Evolutionary conservation across 208 protist species (phyloP).

Genomic region (Leishmania tropica): DNA sequence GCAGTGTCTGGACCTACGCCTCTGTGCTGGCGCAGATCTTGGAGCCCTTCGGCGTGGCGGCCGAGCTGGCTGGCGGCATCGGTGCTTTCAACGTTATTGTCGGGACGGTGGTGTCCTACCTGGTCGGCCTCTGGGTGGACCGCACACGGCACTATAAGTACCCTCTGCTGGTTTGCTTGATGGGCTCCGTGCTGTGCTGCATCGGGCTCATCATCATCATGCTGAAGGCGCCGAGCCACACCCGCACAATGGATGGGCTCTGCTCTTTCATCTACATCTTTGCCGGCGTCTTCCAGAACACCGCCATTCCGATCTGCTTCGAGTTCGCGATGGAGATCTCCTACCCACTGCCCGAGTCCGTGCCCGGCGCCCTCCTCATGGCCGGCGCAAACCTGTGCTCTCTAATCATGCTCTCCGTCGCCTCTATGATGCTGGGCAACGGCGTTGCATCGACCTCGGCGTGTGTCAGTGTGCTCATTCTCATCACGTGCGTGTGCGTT

Average conservation of each 20-base stretch:
- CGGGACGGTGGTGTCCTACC: slow-evolving; percentile 54
- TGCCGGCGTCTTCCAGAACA: slow-evolving; percentile 72
- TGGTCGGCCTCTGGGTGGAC: slow-evolving; percentile 64
- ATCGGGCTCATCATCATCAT: slow-evolving; percentile 55
- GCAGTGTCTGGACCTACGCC: slow-evolving; percentile 71
- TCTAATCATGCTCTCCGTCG: slow-evolving; percentile 56
- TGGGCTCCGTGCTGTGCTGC: slow-evolving; percentile 48
- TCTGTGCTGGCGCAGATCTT: slow-evolving; percentile 72
- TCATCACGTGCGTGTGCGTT: slow-evolving; percentile 48
- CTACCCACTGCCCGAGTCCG: slow-evolving; percentile 63
- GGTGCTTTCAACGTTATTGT: slow-evolving; percentile 59
- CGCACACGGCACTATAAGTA: slow-evolving; percentile 53
- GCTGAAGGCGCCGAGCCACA: slow-evolving; percentile 44
- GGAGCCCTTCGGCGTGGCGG: slow-evolving; percentile 61
- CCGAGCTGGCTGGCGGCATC: slow-evolving; percentile 51
- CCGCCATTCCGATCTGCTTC: slow-evolving; percentile 70
- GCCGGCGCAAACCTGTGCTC: slow-evolving; percentile 66
- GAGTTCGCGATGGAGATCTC: slow-evolving; percentile 80
- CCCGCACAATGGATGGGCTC: slow-evolving; percentile 37
- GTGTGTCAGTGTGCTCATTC: slow-evolving; percentile 54
- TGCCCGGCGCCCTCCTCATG: slow-evolving; percentile 71
- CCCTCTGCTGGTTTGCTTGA: slow-evolving; percentile 48
- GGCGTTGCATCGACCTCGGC: slow-evolving; percentile 26
- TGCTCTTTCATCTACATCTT: slow-evolving; percentile 58
- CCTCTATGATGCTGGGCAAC: slow-evolving; percentile 59